Evolutionary conservation across 1,284 basidiomycete genomes (phyloP), one percentile per base, ranked within the genome.

Genomic region (Microbotryomycetes sp.): DNA sequence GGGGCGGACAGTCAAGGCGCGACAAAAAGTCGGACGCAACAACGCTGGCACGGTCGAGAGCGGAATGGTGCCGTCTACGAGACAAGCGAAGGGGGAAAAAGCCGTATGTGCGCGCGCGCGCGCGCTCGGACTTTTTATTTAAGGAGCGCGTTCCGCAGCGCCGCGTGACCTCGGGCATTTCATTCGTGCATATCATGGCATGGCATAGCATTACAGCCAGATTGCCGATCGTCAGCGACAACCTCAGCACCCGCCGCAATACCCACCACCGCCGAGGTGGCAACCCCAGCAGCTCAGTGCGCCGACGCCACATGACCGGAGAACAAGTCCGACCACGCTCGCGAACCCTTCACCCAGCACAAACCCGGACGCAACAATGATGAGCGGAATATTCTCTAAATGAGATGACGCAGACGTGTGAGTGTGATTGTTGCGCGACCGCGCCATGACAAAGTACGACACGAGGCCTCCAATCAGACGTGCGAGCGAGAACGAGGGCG

Each of bases 321-420:
- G 75, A 9, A 87, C 73, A 54, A 97, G 79, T 7, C 86, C 84
- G 29, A 92, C 76, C 49, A 97, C 83, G 72, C 90, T 92, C 26
- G 89, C 80, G 45, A 96, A 85, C 2, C 93, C 80, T 66, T 97
- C 93, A 28, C 93, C 93, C 21, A 97, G 79, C 28, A 97, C 94
- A 72, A 97, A 96, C 1, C 93, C 93, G 71, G 88, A 91, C 4
- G 93, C 94, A 30, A 96, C 80, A 35, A 97, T 85, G 69, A 97
- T 88, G 54, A 93, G 79, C 52, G 81, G 81, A 65, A 87, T 91
- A 71, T 84, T 86, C 52, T 54, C 58, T 56, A 53, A 63, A 31
- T 59, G 70, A 24, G 54, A 51, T 58, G 50, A 79, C 71, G 54
- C 66, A 75, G 62, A 78, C 75, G 35, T 76, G 23, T 18, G 15